phyloP scores from a whole-genome alignment of 768 basidiomycete species.

The Auriscalpium microsporum region DNA sequence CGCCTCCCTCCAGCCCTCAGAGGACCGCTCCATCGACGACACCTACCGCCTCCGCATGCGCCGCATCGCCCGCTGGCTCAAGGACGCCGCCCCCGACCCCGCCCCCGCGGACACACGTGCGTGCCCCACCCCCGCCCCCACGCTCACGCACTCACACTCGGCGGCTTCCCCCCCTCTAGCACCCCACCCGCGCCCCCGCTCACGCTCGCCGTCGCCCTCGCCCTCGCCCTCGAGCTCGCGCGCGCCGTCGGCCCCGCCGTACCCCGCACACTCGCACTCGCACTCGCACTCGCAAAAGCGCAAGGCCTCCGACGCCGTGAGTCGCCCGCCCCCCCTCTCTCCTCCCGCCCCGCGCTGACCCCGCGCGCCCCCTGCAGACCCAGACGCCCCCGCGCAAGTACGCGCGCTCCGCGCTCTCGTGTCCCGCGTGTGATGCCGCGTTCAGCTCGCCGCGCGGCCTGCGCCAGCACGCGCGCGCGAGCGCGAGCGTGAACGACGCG shows the following conservation, averaged over 20 bases:
- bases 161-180: too few species aligned
- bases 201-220: too few species aligned
- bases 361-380: not conserved
- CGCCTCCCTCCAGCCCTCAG: not conserved
- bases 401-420: constrained; percentile 38
- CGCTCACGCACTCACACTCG: too few species aligned
- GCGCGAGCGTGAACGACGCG: constrained; percentile 48
- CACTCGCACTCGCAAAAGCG: constrained; percentile 7
- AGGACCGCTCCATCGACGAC: constrained; percentile 31
- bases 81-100: constrained; percentile 42
- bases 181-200: too few species aligned
- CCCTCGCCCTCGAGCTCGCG: not conserved
- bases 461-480: constrained; percentile 49
- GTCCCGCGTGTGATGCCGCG: constrained; percentile 66
- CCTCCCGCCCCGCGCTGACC: constrained; percentile 4
- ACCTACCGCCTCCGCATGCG: constrained; percentile 49
- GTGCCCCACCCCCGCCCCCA: not conserved
- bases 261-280: not conserved
- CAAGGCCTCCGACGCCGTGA: constrained; percentile 11
- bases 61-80: constrained; percentile 59
- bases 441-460: constrained; percentile 55
- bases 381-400: constrained; percentile 12
- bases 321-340: not conserved
- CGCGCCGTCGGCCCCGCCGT: not conserved
- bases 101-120: constrained; percentile 17